Conservation (phyloP, 805 yeast genomes). For the Lachancea sp. region DNA sequence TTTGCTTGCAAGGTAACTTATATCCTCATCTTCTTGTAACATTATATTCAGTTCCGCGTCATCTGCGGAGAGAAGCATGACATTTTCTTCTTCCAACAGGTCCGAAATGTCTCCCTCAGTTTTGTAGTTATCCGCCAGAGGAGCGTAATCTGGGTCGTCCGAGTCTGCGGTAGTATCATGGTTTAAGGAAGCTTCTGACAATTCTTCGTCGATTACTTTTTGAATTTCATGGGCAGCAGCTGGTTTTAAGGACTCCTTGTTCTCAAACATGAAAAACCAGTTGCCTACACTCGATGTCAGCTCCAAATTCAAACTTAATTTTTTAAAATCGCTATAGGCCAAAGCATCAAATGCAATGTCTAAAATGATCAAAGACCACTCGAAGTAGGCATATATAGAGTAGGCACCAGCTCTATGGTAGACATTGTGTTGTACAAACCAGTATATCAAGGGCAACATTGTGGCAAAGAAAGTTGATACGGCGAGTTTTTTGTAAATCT, state of each 20-base stretch:
- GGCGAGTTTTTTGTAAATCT: conserved; percentile 42
- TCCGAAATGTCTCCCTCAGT: conserved; percentile 5
- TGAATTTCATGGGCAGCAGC: conserved; percentile 5
- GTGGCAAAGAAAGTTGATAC: conserved; percentile 61
- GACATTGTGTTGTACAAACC: conserved; percentile 90
- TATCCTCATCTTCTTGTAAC: conserved; percentile 21
- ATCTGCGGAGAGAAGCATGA: conserved; percentile 4
- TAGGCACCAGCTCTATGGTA: conserved; percentile 88
- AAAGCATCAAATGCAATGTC: conserved; percentile 84
- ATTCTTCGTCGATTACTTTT: conserved; percentile 7
- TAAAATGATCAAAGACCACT: conserved; percentile 81
- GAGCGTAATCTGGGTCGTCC: conserved; percentile 5
- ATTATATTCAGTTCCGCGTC: conserved; percentile 21
- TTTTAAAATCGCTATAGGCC: conserved; percentile 59
- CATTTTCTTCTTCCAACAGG: conserved; percentile 6
- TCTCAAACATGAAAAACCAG: conserved; percentile 17
- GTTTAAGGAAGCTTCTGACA: neutral
- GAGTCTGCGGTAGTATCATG: conserved; percentile 1
- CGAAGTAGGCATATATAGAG: conserved; percentile 88
- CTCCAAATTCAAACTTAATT: conserved; percentile 6
- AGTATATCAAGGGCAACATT: conserved; percentile 75
- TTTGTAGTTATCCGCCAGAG: neutral
- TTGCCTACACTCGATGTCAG: conserved; percentile 16
- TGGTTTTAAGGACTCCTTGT: conserved; percentile 10
- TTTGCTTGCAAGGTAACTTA: conserved; percentile 12